Base-by-base conservation (phyloP, 179 eudicot species). In the Drosera spatulata region DNA sequence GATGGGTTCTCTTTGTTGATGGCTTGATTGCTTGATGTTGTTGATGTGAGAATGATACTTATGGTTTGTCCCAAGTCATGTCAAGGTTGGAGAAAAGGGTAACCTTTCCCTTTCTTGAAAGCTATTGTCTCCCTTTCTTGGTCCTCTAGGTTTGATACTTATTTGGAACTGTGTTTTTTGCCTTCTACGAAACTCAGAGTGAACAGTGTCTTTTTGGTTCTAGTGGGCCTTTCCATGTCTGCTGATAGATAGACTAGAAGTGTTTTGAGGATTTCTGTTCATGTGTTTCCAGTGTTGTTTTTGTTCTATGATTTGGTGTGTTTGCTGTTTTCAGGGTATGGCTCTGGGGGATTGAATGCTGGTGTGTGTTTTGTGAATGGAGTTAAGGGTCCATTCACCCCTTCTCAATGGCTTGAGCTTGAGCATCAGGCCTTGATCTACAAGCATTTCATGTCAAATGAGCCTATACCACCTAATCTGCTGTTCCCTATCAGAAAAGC, bases 371-470 rank as follows among this genome's bases (percentile, higher is more conserved):
- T 68, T 11, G 9, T 70, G 49, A 37, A 73, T 62, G 91, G 88
- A 68, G 68, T 72, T 2, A 82, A 71, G 72, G 86, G 95, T 49
- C 81, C 86, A 62, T 87, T 90, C 46, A 85, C 97, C 59, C 80
- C 87, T 42, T 81, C 90, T 47, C 97, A 90, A 43, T 90, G 90
- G 93, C 72, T 87, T 78, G 95, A 90, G 73, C 68, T 90, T 9
- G 93, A 90, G 65, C 89, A 90, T 22, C 97, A 90, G 57, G 95
- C 96, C 4, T 73, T 87, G 84, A 90, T 90, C 70, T 87, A 76
- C 82, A 87, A 85, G 67, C 83, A 87, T 66, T 81, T 90, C 41
- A 74, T 69, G 74, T 82, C 89, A 11, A 85, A 90, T 73, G 75
- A 82, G 10, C 90, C 93, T 0, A 74, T 90, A 40, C 97, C 97